Conservation (phyloP, 2,329 filamentous ascomycete genomes). For the Monascus ruber region DNA sequence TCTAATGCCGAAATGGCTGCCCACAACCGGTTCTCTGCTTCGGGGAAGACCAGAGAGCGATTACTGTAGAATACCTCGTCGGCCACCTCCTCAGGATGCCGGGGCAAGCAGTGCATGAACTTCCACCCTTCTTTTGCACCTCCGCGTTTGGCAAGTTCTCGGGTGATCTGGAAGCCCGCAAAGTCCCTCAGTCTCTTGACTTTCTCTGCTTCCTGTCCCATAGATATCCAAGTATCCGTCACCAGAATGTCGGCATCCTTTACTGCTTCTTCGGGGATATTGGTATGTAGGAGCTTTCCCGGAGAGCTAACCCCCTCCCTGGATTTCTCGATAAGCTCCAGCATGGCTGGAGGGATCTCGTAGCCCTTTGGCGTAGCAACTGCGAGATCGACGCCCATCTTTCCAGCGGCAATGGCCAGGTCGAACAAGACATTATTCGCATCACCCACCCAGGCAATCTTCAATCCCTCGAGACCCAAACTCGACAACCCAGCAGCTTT, state of each 20-base stretch:
- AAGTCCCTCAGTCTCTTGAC: conserved; percentile 70
- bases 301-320: conserved; percentile 45
- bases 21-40: conserved; percentile 92
- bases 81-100: conserved; percentile 82
- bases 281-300: conserved; percentile 63
- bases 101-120: conserved; percentile 96
- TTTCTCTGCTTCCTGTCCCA: conserved; percentile 88
- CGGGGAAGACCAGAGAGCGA: conserved; percentile 77
- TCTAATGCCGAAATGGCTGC: conserved; percentile 78
- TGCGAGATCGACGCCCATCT: conserved; percentile 74
- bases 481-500: conserved; percentile 27
- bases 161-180: conserved; percentile 81
- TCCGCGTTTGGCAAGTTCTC: conserved; percentile 68
- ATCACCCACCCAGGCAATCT: conserved; percentile 92
- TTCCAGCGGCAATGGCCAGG: conserved; percentile 74
- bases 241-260: conserved; percentile 80
- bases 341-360: conserved; percentile 66
- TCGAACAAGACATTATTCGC: conserved; percentile 97
- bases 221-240: conserved; percentile 96
- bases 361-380: conserved; percentile 83
- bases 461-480: conserved; percentile 68
- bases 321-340: conserved; percentile 56
- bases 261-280: conserved; percentile 70
- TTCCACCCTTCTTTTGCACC: conserved; percentile 85
- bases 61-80: conserved; percentile 90